Percentiles rank a stretch among this genome's conserved stretches.
Evolutionary conservation across 139 green algal genomes (phyloP).

Genomic region (Chlamydomonas sphaeroides): DNA sequence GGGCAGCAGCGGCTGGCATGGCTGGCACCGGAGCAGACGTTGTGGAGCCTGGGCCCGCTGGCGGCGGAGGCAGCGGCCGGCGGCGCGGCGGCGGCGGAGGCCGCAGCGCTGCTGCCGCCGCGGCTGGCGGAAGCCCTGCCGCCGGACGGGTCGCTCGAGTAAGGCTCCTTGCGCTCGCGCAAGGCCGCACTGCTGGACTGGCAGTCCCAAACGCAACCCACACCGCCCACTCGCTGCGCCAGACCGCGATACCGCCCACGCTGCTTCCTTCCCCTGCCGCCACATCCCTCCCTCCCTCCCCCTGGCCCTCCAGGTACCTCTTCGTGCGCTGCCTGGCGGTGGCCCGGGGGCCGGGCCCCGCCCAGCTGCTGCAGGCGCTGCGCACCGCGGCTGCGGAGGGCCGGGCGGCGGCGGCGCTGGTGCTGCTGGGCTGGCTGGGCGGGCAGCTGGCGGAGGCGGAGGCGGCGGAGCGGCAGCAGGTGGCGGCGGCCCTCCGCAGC

Average conservation of each 20-base stretch:
- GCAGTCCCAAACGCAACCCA: no score
- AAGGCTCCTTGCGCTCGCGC: no score
- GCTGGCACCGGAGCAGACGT: background rate
- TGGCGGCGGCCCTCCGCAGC: background rate
- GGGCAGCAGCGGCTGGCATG: background rate
- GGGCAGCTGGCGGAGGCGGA: background rate
- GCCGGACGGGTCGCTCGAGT: no score
- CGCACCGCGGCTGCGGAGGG: background rate
- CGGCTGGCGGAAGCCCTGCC: background rate
- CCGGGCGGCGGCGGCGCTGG: background rate
- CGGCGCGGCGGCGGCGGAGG: background rate
- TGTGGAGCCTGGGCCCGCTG: slow-evolving; percentile 15
- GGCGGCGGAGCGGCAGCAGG: background rate
- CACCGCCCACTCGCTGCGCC: no score
- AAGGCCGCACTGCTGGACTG: no score
- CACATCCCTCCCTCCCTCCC: background rate
- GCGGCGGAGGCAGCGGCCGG: background rate
- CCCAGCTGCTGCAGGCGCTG: slow-evolving; percentile 3
- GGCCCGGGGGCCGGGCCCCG: background rate
- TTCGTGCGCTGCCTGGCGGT: background rate
- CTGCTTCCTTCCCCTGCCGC: background rate
- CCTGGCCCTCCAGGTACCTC: background rate
- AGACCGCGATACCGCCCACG: no score
- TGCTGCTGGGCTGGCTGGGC: slow-evolving; percentile 4
- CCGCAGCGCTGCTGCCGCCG: background rate